phyloP scores from a whole-genome alignment of 805 yeast species.

The Wickerhamiella occidentalis region DNA sequence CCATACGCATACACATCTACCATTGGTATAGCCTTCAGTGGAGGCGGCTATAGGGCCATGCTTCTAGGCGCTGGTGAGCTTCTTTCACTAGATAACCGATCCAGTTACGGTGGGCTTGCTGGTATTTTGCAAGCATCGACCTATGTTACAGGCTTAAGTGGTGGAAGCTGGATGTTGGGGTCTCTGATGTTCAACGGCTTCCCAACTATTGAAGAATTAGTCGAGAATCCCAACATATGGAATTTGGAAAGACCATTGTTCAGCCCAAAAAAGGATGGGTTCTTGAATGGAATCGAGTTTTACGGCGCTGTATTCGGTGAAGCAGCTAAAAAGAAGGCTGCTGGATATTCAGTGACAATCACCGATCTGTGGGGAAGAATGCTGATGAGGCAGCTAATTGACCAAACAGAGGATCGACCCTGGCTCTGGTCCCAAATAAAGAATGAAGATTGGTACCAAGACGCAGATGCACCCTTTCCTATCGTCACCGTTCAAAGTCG shows the following conservation, averaged over 20 bases:
- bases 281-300: background rate
- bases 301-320: constrained; percentile 4
- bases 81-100: constrained; percentile 4
- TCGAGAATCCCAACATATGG: constrained; percentile 4
- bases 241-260: constrained; percentile 2
- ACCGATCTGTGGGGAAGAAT: constrained; percentile 69
- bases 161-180: constrained; percentile 58
- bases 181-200: constrained; percentile 32
- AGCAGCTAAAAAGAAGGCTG: constrained; percentile 31
- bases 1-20: background rate
- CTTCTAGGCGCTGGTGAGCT: constrained; percentile 40
- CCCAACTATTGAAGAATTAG: constrained; percentile 1
- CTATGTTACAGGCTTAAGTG: constrained; percentile 53
- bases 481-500: constrained; percentile 35
- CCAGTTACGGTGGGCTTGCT: constrained; percentile 24
- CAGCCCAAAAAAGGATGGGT: background rate
- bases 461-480: constrained; percentile 52
- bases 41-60: constrained; percentile 70
- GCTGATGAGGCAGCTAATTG: constrained; percentile 48
- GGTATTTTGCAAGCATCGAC: constrained; percentile 42
- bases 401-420: constrained; percentile 32
- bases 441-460: constrained; percentile 43
- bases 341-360: constrained; percentile 49
- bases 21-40: constrained; percentile 11
- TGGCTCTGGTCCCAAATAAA: constrained; percentile 41